phyloP scores from a whole-genome alignment of 2,329 filamentous ascomycete genomes.

The Penicillium sp. region DNA sequence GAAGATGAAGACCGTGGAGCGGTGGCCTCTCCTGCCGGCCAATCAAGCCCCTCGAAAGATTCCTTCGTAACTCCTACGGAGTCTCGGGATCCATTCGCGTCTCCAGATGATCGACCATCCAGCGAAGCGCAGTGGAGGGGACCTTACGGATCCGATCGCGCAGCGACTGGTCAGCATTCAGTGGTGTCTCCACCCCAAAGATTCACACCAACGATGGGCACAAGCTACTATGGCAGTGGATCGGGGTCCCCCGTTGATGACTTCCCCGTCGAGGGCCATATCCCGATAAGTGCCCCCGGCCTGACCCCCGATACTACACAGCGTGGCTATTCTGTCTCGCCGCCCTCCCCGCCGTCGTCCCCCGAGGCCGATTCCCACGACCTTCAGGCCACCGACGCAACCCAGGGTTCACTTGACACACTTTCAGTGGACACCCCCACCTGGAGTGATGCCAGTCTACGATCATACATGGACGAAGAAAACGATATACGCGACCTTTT shows the following conservation, averaged over 20 bases:
- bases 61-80: conserved; percentile 19
- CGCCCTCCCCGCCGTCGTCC: conserved; percentile 61
- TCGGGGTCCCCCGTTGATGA: conserved; percentile 67
- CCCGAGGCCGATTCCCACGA: conserved; percentile 31
- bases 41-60: conserved; percentile 26
- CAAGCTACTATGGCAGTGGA: conserved; percentile 34
- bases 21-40: conserved; percentile 20
- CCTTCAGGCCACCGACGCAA: conserved; percentile 36
- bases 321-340: conserved; percentile 60
- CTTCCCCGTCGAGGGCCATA: conserved; percentile 52
- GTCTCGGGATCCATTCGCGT: conserved; percentile 15
- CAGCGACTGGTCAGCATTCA: conserved; percentile 27
- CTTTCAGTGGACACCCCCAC: conserved; percentile 58
- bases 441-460: conserved; percentile 84
- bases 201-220: conserved; percentile 21
- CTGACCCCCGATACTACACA: conserved; percentile 70
- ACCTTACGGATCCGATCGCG: conserved; percentile 9
- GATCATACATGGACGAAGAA: conserved; percentile 86
- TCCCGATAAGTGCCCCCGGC: conserved; percentile 54
- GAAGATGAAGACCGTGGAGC: conserved; percentile 19
- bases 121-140: conserved; percentile 22
- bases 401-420: conserved; percentile 54
- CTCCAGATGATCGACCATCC: conserved; percentile 23
- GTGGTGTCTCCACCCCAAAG: conserved; percentile 31
- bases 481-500: conserved; percentile 86